Percentiles rank a stretch among this genome's conserved stretches.
Conservation (phyloP, 148 eudicot species). For the Silene uniflora region DNA sequence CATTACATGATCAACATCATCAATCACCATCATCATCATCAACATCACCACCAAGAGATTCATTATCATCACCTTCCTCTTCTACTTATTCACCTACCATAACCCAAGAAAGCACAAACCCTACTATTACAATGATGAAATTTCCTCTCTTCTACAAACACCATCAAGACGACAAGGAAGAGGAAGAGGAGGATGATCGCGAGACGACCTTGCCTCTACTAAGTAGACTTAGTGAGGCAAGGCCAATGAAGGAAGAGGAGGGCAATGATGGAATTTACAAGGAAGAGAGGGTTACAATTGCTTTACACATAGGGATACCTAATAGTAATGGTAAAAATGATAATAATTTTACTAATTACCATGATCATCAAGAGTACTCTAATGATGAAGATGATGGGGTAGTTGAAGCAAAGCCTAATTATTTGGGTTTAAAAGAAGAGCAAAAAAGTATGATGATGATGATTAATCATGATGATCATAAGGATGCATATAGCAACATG, state of each 20-base stretch:
- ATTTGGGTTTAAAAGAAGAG: constrained; percentile 28
- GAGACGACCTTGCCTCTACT: constrained; percentile 56
- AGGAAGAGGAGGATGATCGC: constrained; percentile 24
- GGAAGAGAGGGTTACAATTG: constrained; percentile 41
- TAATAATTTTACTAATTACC: background rate
- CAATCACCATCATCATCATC: constrained; percentile 23
- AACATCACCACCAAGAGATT: constrained; percentile 8
- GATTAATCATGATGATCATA: constrained; percentile 28
- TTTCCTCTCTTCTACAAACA: constrained; percentile 34
- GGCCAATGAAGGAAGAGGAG: constrained; percentile 35
- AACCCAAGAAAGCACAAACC: constrained; percentile 11
- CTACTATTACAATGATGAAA: constrained; percentile 37
- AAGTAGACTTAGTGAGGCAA: constrained; percentile 36
- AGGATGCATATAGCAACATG: constrained; percentile 12
- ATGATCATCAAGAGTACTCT: constrained; percentile 18
- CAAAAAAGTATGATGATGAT: constrained; percentile 18
- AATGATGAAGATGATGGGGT: constrained; percentile 19
- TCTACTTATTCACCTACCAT: constrained; percentile 17
- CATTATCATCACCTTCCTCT: constrained; percentile 30
- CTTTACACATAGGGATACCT: constrained; percentile 59
- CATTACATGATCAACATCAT: constrained; percentile 13
- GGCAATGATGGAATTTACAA: constrained; percentile 25
- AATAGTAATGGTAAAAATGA: constrained; percentile 8
- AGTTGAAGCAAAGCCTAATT: constrained; percentile 26
- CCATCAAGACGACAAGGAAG: constrained; percentile 14